Evolutionary conservation across 179 eudicot species (phyloP), one percentile per base, ranked within the genome.

Genomic region (Beta lomatogona): DNA sequence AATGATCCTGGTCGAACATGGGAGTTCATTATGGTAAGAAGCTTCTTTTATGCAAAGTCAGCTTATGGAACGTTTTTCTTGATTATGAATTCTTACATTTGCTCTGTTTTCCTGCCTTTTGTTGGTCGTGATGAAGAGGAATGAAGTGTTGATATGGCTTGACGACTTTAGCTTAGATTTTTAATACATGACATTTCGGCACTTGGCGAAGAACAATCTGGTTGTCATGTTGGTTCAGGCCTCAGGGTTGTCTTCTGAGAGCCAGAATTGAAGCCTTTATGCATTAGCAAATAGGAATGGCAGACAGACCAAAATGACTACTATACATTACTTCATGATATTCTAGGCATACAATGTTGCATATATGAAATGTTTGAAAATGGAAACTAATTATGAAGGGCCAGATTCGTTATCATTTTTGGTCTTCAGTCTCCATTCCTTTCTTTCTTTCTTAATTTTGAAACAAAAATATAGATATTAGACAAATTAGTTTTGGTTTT

Each of bases 121-220:
- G 48, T 28, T 74, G 28, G 12, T 70, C 57, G 60, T 21, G 53
- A 61, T 86, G 88, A 80, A 93, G 99, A 93, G 98, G 91, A 96
- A 96, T 77, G 97, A 96, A 80, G 99, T 94, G 73, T 90, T 94
- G 72, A 93, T 94, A 88, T 96, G 99, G 99, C 97, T 96, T 69
- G 94, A 94, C 80, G 95, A 92, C 19, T 96, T 94, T 79, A 61
- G 78, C 3, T 68, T 94, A 88, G 98, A 95, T 19, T 93, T 81
- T 75, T 58, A 66, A 50, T 48, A 36, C 71, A 52, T 16, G 22
- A 67, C 15, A n/a, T 63, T 4, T 48, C 31, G 44, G 44, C 41
- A 6, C 21, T 25, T 75, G 16, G 0, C 76, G 58, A 21, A 52
- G 72, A 80, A 59, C 19, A 48, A 14, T 46, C 52, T 59, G 6